Evolutionary conservation across 148 eudicot genomes (phyloP).

Genomic region (Fallopia convolvulus): DNA sequence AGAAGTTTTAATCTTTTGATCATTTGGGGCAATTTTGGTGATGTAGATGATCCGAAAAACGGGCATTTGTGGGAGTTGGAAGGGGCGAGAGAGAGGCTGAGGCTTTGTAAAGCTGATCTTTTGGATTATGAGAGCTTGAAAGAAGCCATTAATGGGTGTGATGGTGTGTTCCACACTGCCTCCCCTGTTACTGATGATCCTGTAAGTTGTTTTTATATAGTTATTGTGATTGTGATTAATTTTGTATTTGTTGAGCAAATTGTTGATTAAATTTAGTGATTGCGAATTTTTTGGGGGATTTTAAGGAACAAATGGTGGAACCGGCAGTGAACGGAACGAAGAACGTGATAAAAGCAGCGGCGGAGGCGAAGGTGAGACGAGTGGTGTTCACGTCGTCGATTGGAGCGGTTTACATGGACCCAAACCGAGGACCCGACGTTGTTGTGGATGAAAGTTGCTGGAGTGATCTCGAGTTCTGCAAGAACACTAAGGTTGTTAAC

Average conservation of each 20-base stretch:
- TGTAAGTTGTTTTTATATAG: constrained; percentile 25
- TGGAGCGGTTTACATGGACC: constrained; percentile 94
- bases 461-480: constrained; percentile 99
- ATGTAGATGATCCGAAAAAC: constrained; percentile 82
- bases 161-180: constrained; percentile 94
- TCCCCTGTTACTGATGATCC: constrained; percentile 98
- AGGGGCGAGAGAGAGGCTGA: constrained; percentile 85
- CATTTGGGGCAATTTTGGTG: constrained; percentile 1
- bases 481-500: constrained; percentile 62
- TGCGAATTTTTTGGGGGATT: background rate
- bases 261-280: background rate
- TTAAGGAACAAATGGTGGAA: constrained; percentile 90
- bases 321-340: constrained; percentile 86
- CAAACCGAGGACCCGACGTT: constrained; percentile 62
- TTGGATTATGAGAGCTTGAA: constrained; percentile 62
- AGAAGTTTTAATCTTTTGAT: background rate
- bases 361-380: constrained; percentile 68
- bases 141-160: constrained; percentile 70
- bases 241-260: constrained; percentile 43
- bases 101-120: constrained; percentile 74
- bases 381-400: constrained; percentile 92
- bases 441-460: constrained; percentile 91
- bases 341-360: constrained; percentile 72
- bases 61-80: constrained; percentile 72
- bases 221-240: background rate